Evolutionary conservation across 2,329 filamentous ascomycete species (phyloP).

Genomic region (Sclerotinia trifoliorum): DNA sequence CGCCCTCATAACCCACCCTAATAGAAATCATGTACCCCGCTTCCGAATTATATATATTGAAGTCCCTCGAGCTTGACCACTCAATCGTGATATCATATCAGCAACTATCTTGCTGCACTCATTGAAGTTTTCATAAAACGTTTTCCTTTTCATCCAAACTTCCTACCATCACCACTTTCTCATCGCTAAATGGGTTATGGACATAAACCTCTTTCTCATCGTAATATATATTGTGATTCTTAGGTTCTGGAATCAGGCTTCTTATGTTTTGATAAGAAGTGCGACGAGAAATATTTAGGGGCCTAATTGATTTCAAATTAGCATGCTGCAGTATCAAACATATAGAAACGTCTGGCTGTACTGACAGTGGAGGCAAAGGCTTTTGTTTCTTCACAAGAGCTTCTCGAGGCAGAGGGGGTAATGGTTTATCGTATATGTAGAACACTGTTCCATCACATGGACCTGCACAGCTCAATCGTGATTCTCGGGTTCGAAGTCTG

Average conservation of each 20-base stretch:
- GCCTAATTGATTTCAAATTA: not conserved
- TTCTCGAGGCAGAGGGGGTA: constrained; percentile 16
- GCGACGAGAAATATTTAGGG: not conserved
- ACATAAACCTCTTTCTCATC: constrained; percentile 21
- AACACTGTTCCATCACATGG: constrained; percentile 19
- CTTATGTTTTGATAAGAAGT: not conserved
- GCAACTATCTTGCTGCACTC: not conserved
- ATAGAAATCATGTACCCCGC: too few relatives aligned
- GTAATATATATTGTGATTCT: not conserved
- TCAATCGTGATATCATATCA: not conserved
- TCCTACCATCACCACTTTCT: constrained; percentile 10
- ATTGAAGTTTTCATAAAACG: not conserved
- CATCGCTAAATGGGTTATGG: constrained; percentile 13
- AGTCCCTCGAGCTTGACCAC: not conserved
- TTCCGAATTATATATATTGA: not conserved
- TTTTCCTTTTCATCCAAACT: not conserved
- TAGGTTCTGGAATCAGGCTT: not conserved
- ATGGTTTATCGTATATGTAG: constrained; percentile 21
- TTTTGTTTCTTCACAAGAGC: constrained; percentile 10
- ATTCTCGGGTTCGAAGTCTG: not conserved
- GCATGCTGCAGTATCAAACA: not conserved
- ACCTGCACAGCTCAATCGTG: not conserved
- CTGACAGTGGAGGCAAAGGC: constrained; percentile 21
- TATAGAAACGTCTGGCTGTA: not conserved
- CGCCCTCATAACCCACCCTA: not conserved